Evolutionary conservation across 345 rosid species (phyloP).

Genomic region (Hibiscus tridactylites): DNA sequence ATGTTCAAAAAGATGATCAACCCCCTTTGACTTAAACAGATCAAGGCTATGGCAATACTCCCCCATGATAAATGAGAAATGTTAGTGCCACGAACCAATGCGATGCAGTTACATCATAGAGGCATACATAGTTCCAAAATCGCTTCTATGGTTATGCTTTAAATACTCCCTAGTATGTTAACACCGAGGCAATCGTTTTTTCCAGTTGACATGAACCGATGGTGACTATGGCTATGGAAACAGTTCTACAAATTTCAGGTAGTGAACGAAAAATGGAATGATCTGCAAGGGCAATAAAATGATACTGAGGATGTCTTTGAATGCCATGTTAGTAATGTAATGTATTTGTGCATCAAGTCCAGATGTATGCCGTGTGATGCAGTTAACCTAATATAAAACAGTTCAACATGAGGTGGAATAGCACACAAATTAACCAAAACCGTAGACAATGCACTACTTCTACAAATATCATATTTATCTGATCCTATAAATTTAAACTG

Average conservation of each 20-base stretch:
- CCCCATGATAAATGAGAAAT: background rate
- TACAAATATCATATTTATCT: conserved; percentile 18
- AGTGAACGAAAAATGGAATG: conserved; percentile 23
- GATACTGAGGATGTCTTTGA: conserved; percentile 14
- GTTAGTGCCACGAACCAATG: background rate
- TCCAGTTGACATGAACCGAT: background rate
- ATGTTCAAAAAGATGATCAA: background rate
- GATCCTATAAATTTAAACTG: conserved; percentile 26
- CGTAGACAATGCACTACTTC: conserved; percentile 25
- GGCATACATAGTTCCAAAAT: conserved; percentile 15
- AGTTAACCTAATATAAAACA: background rate
- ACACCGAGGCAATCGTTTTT: conserved; percentile 10
- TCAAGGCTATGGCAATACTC: background rate
- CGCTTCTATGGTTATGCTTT: conserved; percentile 19
- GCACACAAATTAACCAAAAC: conserved; percentile 20
- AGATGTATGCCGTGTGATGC: conserved; percentile 5
- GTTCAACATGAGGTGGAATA: conserved; percentile 14
- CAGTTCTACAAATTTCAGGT: background rate
- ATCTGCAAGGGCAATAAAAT: conserved; percentile 23
- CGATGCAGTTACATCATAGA: background rate
- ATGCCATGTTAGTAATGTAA: conserved; percentile 26
- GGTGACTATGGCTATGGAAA: conserved; percentile 17
- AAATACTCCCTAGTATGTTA: conserved; percentile 20
- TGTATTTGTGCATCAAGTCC: conserved; percentile 6
- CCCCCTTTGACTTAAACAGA: background rate